phyloP scores from a whole-genome alignment of 1,139 yeast genomes.

The Geotrichum citri-aurantii region DNA sequence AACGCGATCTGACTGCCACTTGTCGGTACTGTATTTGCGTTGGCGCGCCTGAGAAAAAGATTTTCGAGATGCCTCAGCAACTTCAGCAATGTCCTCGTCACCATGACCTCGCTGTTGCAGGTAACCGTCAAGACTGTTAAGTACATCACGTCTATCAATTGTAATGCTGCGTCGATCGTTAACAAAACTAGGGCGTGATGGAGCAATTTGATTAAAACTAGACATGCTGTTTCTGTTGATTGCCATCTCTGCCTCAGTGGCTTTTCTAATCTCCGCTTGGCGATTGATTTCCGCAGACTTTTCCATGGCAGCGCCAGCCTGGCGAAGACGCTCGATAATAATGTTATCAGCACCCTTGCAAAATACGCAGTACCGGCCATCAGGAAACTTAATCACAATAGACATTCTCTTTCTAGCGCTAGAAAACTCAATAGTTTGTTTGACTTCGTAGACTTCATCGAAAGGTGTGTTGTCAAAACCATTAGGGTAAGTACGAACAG shows the following conservation, averaged over 20 bases:
- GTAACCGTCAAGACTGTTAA: constrained; percentile 49
- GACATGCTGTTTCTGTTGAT: constrained; percentile 40
- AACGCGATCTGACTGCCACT: constrained; percentile 4
- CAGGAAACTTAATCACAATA: constrained; percentile 71
- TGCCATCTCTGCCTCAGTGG: constrained; percentile 75
- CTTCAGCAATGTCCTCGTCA: constrained; percentile 53
- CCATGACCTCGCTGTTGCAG: constrained; percentile 44
- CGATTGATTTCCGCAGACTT: constrained; percentile 62
- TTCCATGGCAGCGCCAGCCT: constrained; percentile 50
- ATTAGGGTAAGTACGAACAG: constrained; percentile 74
- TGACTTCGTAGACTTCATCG: constrained; percentile 62
- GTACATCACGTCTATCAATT: constrained; percentile 28
- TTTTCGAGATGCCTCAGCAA: constrained; percentile 53
- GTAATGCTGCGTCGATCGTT: constrained; percentile 28
- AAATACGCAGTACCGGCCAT: constrained; percentile 66
- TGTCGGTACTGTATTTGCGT: constrained; percentile 57
- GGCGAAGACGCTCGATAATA: constrained; percentile 67
- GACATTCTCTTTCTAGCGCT: constrained; percentile 94
- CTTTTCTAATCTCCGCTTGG: constrained; percentile 58
- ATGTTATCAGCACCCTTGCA: constrained; percentile 97
- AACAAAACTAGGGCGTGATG: constrained; percentile 17
- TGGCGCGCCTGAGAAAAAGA: constrained; percentile 54
- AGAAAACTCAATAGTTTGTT: constrained; percentile 80
- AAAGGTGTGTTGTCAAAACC: constrained; percentile 66
- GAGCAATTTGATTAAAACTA: constrained; percentile 20